These are phyloP conservation scores for Fusarium armeniacum DNA, from an alignment of 2,329 filamentous ascomycete genomes.

Conservation along the genomic window DNA sequence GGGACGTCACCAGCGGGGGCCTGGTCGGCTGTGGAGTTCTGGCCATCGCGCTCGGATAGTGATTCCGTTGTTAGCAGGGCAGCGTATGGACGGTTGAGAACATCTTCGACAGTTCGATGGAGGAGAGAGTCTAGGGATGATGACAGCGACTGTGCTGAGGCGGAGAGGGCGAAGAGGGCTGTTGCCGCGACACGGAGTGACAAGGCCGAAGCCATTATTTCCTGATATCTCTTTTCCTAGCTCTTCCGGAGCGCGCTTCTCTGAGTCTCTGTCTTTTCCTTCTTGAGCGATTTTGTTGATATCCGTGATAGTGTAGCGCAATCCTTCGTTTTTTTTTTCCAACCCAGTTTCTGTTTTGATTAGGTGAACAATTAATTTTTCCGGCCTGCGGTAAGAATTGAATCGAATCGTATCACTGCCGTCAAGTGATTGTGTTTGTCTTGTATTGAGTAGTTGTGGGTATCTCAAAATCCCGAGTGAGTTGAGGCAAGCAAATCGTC, in stretches of 20 bases:
- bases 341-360: constrained; percentile 13
- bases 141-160: constrained; percentile 33
- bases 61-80: constrained; percentile 36
- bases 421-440: constrained; percentile 11
- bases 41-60: constrained; percentile 34
- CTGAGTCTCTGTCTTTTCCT: constrained; percentile 6
- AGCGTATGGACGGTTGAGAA: constrained; percentile 51
- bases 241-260: constrained; percentile 10
- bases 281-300: constrained; percentile 11
- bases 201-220: constrained; percentile 43
- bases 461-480: constrained; percentile 32
- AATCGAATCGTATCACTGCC: constrained; percentile 19
- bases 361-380: constrained; percentile 21
- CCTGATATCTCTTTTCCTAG: constrained; percentile 9
- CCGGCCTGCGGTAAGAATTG: constrained; percentile 43
- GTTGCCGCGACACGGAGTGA: constrained; percentile 38
- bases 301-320: constrained; percentile 16
- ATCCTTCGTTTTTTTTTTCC: constrained; percentile 6
- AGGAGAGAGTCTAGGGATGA: constrained; percentile 30
- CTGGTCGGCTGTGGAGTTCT: constrained; percentile 32
- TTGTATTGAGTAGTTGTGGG: constrained; percentile 25
- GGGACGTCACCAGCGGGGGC: constrained; percentile 49
- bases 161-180: constrained; percentile 40
- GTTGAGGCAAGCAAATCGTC: constrained; percentile 7
- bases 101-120: constrained; percentile 50